Conservation (phyloP, 441 rosid species). For the Syzygium syzygioides region DNA sequence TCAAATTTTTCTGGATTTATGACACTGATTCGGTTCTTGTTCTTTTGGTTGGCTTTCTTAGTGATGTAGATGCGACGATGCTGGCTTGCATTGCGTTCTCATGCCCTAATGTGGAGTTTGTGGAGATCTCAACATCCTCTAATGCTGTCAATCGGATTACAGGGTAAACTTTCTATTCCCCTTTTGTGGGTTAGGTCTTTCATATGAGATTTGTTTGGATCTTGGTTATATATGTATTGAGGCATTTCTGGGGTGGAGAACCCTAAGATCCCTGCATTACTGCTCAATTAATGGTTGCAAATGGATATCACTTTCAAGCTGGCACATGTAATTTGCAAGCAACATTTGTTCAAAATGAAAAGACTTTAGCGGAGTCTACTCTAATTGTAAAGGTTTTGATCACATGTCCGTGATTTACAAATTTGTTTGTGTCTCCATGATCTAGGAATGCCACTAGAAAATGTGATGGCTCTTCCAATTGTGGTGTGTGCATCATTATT, state of each 20-base stretch:
- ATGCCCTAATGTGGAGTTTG: constrained; percentile 67
- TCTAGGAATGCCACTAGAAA: no score
- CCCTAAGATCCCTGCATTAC: neutral
- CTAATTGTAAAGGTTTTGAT: no score
- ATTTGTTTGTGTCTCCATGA: no score
- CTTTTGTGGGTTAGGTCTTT: neutral
- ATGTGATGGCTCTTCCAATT: no score
- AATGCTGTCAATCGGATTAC: constrained; percentile 62
- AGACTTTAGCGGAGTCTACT: neutral
- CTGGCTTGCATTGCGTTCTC: constrained; percentile 93
- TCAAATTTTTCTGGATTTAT: neutral
- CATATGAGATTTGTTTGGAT: neutral
- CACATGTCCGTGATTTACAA: no score
- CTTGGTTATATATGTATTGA: neutral
- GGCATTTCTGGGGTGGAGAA: neutral
- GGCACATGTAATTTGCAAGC: neutral
- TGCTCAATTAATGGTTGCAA: neutral
- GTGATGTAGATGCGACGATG: constrained; percentile 84
- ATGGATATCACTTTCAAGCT: neutral
- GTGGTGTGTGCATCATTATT: no score
- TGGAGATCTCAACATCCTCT: constrained; percentile 60
- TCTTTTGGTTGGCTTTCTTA: constrained; percentile 26
- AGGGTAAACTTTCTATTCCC: constrained; percentile 43
- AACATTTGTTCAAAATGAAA: neutral
- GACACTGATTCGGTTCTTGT: neutral